A percentile compares a stretch with the other conserved stretches of the same genome.
phyloP scores from a whole-genome alignment of 345 rosid genomes.

The Citrus trifoliata region DNA sequence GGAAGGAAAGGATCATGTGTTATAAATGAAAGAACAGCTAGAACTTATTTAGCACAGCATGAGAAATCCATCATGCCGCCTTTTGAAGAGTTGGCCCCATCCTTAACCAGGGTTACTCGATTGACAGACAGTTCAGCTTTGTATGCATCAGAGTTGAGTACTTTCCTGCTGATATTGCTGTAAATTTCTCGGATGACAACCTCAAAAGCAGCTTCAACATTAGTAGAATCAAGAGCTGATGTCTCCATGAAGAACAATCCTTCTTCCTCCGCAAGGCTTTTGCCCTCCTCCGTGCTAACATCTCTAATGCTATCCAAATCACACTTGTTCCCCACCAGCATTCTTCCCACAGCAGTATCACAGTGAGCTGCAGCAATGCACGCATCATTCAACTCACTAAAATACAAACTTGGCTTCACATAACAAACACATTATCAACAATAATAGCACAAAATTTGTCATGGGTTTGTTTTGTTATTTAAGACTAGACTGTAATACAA shows the following conservation, averaged over 20 bases:
- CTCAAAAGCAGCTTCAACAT: slow-evolving; percentile 89
- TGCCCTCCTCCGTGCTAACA: slow-evolving; percentile 69
- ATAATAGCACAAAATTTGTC: too few relatives aligned
- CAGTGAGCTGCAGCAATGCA: slow-evolving; percentile 62
- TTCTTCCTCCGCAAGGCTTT: slow-evolving; percentile 73
- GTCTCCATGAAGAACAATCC: slow-evolving; percentile 94
- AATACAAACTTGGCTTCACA: too few relatives aligned
- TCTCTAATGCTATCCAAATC: slow-evolving; percentile 81
- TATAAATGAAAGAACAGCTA: background rate
- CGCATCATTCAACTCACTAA: too few relatives aligned
- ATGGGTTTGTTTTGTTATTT: too few relatives aligned
- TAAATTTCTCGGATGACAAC: slow-evolving; percentile 79
- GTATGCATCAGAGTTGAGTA: slow-evolving; percentile 54
- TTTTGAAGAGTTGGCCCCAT: slow-evolving; percentile 29
- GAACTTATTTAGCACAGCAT: slow-evolving; percentile 44
- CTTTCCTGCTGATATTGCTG: slow-evolving; percentile 62
- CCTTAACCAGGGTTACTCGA: slow-evolving; percentile 60
- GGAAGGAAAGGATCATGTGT: background rate
- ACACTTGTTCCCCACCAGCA: slow-evolving; percentile 94
- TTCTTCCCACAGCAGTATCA: slow-evolving; percentile 65
- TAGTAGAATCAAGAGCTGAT: slow-evolving; percentile 79
- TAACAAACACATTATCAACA: too few relatives aligned
- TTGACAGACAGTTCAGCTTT: slow-evolving; percentile 53
- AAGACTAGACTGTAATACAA: too few relatives aligned
- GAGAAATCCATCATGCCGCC: slow-evolving; percentile 27